Evolutionary conservation across 176 grass and related monocot genomes (phyloP), one percentile per base, ranked within the genome.

Genomic region (Musa itinerans): DNA sequence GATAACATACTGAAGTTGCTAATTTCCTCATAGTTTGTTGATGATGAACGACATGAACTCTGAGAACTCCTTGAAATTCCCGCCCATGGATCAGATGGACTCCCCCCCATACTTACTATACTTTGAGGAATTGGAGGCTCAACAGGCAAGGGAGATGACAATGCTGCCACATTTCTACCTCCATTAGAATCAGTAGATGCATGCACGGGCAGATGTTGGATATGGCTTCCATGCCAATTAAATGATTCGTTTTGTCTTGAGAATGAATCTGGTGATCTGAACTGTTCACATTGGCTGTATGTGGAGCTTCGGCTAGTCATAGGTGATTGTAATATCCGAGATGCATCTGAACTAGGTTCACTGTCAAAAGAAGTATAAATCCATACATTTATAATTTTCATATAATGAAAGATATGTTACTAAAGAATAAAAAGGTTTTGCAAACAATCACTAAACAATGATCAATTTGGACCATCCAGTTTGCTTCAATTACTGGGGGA

Each of bases 11-110:
- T 1, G 11, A 76, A 80, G 20, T 84, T 24, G 68, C 68, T 84
- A 19, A 52, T 43, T 23, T 51, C 63, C 56, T 83, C 83, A 65
- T 80, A 65, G 80, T 62, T 78, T 58, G 50, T 59, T 52, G 76
- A 92, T 78, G 67, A 67, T 69, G 65, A 69, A 26, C 26, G 63
- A 50, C 53, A 78, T 26, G 76, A 77, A 65, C 75, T 65, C 26
- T 53, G 75, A 53, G 59, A 77, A 65, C 34, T 52, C 48, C 75
- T 65, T 65, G 75, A 65, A 64, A 52, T 65, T 25, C 75, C 75
- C 53, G 65, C 75, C 72, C 72, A 74, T 27, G 14, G 52, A 17
- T 74, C 53, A 27, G 16, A 26, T 24, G 52, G 16, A 74, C 19
- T 11, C 13, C 53, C 6, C 22, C 5, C 53, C 15, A 26, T 10